Evolutionary conservation across 345 rosid species (phyloP).

Genomic region (Diplotaxis tenuifolia): DNA sequence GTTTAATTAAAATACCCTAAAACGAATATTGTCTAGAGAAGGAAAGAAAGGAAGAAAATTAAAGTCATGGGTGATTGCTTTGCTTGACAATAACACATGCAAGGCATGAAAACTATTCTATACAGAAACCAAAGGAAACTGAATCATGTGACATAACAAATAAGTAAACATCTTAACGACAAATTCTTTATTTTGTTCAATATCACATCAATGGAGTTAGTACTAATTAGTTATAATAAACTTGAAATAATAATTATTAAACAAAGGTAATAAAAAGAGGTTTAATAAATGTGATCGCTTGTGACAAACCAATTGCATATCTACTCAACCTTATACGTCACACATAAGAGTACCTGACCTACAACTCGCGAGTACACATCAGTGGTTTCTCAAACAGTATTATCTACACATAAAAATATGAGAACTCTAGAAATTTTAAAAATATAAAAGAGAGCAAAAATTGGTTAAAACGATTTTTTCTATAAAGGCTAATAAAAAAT

Average conservation of each 20-base stretch:
- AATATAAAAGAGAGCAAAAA: not conserved
- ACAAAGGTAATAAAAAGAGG: not conserved
- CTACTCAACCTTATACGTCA: constrained; percentile 32
- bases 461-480: not conserved
- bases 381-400: not conserved
- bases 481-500: too few species aligned
- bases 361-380: constrained; percentile 19
- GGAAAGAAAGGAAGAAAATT: constrained; percentile 18
- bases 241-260: not conserved
- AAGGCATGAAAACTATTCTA: constrained; percentile 4
- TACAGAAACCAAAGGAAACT: constrained; percentile 3
- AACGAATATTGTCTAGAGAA: not conserved
- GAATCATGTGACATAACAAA: constrained; percentile 23
- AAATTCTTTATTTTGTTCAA: not conserved
- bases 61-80: too few species aligned
- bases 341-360: constrained; percentile 20
- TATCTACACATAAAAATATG: too few species aligned
- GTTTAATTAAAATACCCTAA: not conserved
- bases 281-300: constrained; percentile 33
- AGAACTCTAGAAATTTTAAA: too few species aligned
- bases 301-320: constrained; percentile 32
- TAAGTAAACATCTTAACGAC: not conserved
- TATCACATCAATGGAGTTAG: not conserved
- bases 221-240: not conserved
- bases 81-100: constrained; percentile 26